phyloP scores from a whole-genome alignment of 306 rosid species.

The Vigna nakashimae region DNA sequence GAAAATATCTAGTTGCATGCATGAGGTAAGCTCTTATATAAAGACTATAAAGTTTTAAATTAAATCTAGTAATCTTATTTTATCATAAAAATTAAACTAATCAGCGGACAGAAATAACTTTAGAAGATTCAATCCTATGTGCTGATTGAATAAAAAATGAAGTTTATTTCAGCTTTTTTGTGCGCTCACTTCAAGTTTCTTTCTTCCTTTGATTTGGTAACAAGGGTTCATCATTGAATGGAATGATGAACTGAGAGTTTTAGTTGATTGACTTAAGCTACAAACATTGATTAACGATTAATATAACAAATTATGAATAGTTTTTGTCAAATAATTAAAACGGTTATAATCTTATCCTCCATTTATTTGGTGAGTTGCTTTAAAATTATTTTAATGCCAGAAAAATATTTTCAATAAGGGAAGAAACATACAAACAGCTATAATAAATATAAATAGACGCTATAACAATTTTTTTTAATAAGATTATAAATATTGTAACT shows the following conservation, averaged over 20 bases:
- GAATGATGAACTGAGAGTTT: neutral
- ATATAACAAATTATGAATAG: neutral
- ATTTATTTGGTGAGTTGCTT: constrained; percentile 27
- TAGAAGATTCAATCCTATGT: neutral
- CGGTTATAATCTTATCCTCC: neutral
- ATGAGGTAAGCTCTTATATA: neutral
- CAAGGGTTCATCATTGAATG: constrained; percentile 34
- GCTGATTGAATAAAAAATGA: neutral
- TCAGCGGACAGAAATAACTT: neutral
- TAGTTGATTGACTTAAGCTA: constrained; percentile 8
- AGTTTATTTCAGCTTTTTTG: neutral
- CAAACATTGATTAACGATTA: neutral
- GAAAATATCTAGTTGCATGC: neutral
- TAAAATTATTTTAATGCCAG: neutral
- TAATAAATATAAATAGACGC: too few species aligned
- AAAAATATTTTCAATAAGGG: neutral
- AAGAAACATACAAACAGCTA: neutral
- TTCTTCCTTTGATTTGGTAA: constrained; percentile 6
- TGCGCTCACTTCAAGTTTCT: constrained; percentile 35
- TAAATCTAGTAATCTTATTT: neutral
- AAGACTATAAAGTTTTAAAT: neutral
- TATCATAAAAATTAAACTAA: neutral
- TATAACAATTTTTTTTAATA: neutral
- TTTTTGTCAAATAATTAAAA: constrained; percentile 4
- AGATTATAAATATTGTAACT: neutral